Base-by-base conservation (phyloP, 148 eudicot species). In the Chenopodium suecicum region DNA sequence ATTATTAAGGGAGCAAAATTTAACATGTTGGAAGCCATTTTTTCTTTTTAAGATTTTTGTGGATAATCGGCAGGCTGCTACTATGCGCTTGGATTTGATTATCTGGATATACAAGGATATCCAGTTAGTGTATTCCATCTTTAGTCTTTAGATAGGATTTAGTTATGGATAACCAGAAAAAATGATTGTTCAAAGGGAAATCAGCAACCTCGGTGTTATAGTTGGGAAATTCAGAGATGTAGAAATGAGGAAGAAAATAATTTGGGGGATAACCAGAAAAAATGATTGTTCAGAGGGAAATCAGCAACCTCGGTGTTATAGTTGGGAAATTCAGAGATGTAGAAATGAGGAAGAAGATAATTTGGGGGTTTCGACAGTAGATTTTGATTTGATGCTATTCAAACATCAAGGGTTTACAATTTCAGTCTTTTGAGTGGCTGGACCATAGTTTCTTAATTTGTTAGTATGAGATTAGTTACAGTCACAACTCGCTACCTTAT, bases 91-190 rank as follows among this genome's bases (percentile, higher is more conserved):
- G 47, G 2, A 70, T 34, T 37, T 62, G 70, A 67, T 50, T 3
- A 2, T 50, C 54, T 2, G 54, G 16, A 75, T 76, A 60, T 34
- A 76, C 46, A 8, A 64, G 80, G 29, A 77, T 64, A 44, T 77
- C 16, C 65, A 25, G 54, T 52, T 76, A 60, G 50, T 60, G 4
- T 76, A 17, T 76, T 41, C 22, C 4, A 14, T 63, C 1, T 22
- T 32, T 65, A 65, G 69, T 63, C 1, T 22, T 32, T 65, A 65
- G 69, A 65, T 5, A 4, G 44, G 44, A 41, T 41, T 41, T 77
- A 77, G 32, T 77, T 77, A 47, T 64, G 12, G 65, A 5, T 29
- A 14, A 54, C 44, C 17, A 58, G 17, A 14, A 16, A 29, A 13
- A 31, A 3, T 12, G 1, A 58, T 58, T 56, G 46, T 4, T 65